phyloP scores from a whole-genome alignment of 75 land plant genomes.

The Cunninghamia lanceolata region DNA sequence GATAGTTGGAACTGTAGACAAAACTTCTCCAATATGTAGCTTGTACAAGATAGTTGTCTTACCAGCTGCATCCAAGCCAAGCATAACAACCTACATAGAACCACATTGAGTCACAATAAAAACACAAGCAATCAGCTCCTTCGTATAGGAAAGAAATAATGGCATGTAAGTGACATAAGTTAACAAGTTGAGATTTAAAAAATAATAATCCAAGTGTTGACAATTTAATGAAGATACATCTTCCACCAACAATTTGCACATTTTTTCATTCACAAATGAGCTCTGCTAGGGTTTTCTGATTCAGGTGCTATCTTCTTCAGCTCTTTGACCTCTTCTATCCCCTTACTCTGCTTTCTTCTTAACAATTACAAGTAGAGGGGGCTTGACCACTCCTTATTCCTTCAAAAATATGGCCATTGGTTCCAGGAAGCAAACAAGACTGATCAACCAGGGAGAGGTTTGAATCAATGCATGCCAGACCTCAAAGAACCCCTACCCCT shows the following conservation, averaged over 20 bases:
- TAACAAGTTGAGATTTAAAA: not conserved
- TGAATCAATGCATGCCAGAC: too few species aligned
- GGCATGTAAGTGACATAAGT: not conserved
- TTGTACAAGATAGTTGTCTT: constrained; percentile 86
- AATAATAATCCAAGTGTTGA: not conserved
- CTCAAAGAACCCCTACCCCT: too few species aligned
- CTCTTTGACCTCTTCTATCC: too few species aligned
- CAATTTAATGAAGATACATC: not conserved
- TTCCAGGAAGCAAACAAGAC: too few species aligned
- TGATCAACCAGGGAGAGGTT: too few species aligned
- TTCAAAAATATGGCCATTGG: too few species aligned
- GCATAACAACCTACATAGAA: constrained; percentile 70
- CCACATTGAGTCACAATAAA: not conserved
- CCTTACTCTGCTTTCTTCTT: too few species aligned
- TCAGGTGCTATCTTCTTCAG: too few species aligned
- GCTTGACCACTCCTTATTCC: too few species aligned
- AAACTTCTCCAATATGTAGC: constrained; percentile 81
- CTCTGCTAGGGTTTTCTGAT: too few species aligned
- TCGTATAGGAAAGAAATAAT: not conserved
- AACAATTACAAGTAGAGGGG: too few species aligned
- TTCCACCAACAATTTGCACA: not conserved
- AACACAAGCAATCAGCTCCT: not conserved
- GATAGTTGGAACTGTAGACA: constrained; percentile 88
- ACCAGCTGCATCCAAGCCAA: constrained; percentile 84
- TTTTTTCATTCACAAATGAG: not conserved